A percentile compares a stretch with the other conserved stretches of the same genome.
Evolutionary conservation across 768 basidiomycete species (phyloP).

Genomic region (Collybia sp.): DNA sequence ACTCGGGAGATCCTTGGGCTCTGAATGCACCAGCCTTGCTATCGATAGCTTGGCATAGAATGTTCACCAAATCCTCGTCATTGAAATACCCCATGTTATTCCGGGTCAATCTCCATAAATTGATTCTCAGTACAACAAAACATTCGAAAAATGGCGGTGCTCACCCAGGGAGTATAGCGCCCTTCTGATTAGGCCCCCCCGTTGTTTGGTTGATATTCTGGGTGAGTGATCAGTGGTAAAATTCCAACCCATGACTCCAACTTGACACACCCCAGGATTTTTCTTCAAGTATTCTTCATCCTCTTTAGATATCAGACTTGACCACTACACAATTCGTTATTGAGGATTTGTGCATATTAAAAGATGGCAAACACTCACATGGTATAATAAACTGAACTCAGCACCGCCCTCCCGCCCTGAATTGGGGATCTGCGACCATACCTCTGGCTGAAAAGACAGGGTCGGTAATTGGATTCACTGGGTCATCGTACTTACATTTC

Average conservation of each 20-base stretch:
- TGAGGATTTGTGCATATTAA: neutral
- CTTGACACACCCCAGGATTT: neutral
- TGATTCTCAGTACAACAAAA: neutral
- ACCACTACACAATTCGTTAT: neutral
- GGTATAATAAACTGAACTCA: neutral
- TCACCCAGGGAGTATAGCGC: too few relatives aligned
- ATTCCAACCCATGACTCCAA: too few relatives aligned
- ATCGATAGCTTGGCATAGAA: neutral
- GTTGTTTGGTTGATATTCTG: too few relatives aligned
- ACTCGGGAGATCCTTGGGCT: neutral
- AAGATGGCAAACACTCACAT: neutral
- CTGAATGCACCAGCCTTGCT: neutral
- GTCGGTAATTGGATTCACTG: too few relatives aligned
- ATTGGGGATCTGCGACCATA: too few relatives aligned
- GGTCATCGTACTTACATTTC: neutral
- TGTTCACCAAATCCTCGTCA: neutral
- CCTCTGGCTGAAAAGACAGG: too few relatives aligned
- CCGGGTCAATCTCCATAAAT: neutral
- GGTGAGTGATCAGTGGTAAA: too few relatives aligned
- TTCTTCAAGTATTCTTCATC: neutral
- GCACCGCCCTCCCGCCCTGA: neutral
- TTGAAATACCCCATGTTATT: neutral
- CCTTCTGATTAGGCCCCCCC: too few relatives aligned
- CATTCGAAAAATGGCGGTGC: too few relatives aligned
- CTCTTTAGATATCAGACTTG: neutral